phyloP scores from a whole-genome alignment of 306 rosid genomes.

The Lotus japonicus region DNA sequence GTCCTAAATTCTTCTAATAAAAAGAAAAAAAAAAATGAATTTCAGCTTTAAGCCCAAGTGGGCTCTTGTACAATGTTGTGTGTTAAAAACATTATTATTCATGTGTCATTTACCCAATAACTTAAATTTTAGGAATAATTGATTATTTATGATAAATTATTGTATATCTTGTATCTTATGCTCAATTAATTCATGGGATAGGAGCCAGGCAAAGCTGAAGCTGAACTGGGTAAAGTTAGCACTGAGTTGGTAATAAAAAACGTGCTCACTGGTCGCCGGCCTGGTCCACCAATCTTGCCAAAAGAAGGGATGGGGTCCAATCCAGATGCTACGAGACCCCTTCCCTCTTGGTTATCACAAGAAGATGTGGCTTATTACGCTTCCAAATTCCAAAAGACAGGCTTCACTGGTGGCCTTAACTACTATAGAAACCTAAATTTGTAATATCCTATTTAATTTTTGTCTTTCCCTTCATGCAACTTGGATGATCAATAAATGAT shows the following conservation, averaged over 20 bases:
- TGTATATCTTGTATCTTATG: no score
- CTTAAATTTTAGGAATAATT: no score
- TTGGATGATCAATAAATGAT: no score
- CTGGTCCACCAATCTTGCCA: slow-evolving; percentile 27
- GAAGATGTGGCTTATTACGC: slow-evolving; percentile 30
- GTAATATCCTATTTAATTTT: slow-evolving; percentile 12
- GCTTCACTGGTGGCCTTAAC: slow-evolving; percentile 41
- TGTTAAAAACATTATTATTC: no score
- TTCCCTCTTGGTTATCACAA: slow-evolving; percentile 40
- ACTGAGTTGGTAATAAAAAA: neutral
- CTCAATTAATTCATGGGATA: neutral
- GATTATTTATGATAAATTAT: no score
- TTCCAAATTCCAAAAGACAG: slow-evolving; percentile 26
- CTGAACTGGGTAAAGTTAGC: neutral
- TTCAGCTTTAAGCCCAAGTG: no score
- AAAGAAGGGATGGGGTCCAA: slow-evolving; percentile 14
- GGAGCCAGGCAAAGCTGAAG: slow-evolving; percentile 24
- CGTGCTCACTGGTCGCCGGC: slow-evolving; percentile 12
- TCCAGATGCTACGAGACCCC: neutral
- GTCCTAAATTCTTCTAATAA: no score
- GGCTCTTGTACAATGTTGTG: no score
- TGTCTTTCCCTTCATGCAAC: no score
- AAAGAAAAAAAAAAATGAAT: no score
- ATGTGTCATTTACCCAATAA: no score
- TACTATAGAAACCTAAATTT: slow-evolving; percentile 31